These are phyloP conservation scores for Arthrinium phaeospermum DNA, from an alignment of 2,329 filamentous ascomycete species.

Conservation along the genomic window DNA sequence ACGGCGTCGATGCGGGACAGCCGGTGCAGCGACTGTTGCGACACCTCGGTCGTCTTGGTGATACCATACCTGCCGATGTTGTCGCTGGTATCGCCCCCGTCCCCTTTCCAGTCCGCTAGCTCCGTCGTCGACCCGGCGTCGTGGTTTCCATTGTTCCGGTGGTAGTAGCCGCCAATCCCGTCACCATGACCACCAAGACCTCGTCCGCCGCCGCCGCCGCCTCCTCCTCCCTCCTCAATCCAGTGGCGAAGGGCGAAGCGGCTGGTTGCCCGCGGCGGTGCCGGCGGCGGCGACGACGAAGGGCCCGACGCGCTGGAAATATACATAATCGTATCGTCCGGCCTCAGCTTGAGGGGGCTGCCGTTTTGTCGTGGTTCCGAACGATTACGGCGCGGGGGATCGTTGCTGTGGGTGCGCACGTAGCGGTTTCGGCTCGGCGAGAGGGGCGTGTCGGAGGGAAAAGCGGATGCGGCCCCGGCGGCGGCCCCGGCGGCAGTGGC, in stretches of 20 bases:
- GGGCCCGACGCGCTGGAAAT: neutral
- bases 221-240: neutral
- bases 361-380: neutral
- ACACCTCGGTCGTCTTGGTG: slow-evolving; percentile 1
- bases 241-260: neutral
- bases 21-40: neutral
- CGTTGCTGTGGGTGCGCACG: neutral
- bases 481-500: neutral
- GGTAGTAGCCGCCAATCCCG: neutral
- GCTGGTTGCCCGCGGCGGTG: neutral
- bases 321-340: neutral
- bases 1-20: neutral
- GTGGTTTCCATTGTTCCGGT: neutral
- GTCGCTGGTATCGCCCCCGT: neutral
- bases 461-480: too few species aligned
- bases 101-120: neutral
- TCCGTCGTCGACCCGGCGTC: neutral
- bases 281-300: neutral
- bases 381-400: neutral
- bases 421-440: neutral
- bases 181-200: neutral
- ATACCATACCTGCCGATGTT: neutral
- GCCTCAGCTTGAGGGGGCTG: neutral
- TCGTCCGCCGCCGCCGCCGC: too few species aligned
- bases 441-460: neutral